These are phyloP conservation scores for Logfia minima DNA, from an alignment of 129 eudicot genomes.

Conservation along the genomic window DNA sequence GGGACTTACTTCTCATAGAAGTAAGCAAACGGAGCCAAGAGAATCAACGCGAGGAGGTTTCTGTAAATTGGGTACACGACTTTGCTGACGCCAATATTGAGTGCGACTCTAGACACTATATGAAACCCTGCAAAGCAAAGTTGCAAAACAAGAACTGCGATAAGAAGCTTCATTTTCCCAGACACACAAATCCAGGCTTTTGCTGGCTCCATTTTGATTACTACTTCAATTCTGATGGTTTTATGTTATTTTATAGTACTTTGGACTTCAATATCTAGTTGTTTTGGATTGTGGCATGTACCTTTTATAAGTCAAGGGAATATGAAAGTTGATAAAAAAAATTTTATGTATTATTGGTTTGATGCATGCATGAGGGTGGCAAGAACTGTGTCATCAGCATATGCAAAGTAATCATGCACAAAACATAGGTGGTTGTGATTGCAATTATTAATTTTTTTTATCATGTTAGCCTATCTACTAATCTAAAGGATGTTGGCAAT, in stretches of 20 bases:
- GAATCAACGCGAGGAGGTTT: constrained; percentile 62
- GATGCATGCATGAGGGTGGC: constrained; percentile 46
- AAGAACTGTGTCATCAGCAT: constrained; percentile 41
- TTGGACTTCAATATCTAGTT: constrained; percentile 1
- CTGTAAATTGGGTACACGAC: constrained; percentile 82
- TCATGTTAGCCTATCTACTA: constrained; percentile 27
- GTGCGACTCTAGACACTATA: constrained; percentile 87
- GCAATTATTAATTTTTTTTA: constrained; percentile 24
- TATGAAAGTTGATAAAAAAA: constrained; percentile 15
- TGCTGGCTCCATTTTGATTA: constrained; percentile 30
- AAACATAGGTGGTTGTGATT: constrained; percentile 31
- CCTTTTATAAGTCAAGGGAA: constrained; percentile 24
- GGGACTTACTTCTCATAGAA: constrained; percentile 66
- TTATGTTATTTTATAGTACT: background rate
- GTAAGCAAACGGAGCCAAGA: constrained; percentile 77
- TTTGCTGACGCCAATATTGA: constrained; percentile 77
- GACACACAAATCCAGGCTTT: constrained; percentile 29
- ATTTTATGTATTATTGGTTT: constrained; percentile 42
- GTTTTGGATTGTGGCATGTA: constrained; percentile 14
- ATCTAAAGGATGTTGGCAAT: background rate
- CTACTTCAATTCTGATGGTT: background rate
- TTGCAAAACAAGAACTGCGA: constrained; percentile 65
- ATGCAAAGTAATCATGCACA: constrained; percentile 51
- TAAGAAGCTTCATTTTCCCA: constrained; percentile 58
- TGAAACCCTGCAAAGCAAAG: constrained; percentile 87